These are phyloP conservation scores for Nakaseomyces kungkrabaensis DNA, from an alignment of 1,139 yeast genomes.

Conservation along the genomic window DNA sequence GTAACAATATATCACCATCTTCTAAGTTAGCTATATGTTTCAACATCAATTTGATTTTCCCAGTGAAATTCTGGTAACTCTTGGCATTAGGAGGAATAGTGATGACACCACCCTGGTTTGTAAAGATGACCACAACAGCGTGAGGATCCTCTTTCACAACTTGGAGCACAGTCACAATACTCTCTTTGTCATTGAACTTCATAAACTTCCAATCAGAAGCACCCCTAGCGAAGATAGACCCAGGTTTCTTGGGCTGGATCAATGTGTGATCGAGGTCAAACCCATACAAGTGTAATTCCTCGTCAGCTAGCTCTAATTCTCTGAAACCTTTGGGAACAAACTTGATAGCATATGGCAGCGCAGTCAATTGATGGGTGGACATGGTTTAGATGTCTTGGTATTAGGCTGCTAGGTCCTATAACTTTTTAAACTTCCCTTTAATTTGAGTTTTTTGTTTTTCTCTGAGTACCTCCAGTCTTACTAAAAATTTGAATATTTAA, in stretches of 20 bases:
- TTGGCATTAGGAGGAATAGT: slow-evolving; percentile 38
- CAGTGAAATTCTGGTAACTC: slow-evolving; percentile 40
- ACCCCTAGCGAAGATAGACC: slow-evolving; percentile 17
- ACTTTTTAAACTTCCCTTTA: neutral
- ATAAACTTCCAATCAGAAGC: slow-evolving; percentile 27
- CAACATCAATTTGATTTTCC: slow-evolving; percentile 36
- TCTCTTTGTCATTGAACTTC: slow-evolving; percentile 10
- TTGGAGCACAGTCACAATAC: slow-evolving; percentile 18
- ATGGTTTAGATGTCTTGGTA: slow-evolving; percentile 2
- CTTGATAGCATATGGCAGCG: slow-evolving; percentile 24
- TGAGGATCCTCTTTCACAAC: slow-evolving; percentile 23
- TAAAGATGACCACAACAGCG: slow-evolving; percentile 51
- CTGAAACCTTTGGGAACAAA: slow-evolving; percentile 13
- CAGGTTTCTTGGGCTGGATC: slow-evolving; percentile 21
- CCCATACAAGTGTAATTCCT: slow-evolving; percentile 15
- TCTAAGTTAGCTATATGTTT: slow-evolving; percentile 12
- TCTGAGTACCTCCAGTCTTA: neutral
- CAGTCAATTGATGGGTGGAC: slow-evolving; percentile 20
- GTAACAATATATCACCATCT: slow-evolving; percentile 16
- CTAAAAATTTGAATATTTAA: neutral
- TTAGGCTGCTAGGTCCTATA: neutral
- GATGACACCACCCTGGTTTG: slow-evolving; percentile 65
- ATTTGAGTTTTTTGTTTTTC: neutral
- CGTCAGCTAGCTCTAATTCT: neutral
- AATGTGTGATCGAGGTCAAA: slow-evolving; percentile 29